Evolutionary conservation across 768 basidiomycete genomes (phyloP).

Genomic region (Jaapia argillacea): DNA sequence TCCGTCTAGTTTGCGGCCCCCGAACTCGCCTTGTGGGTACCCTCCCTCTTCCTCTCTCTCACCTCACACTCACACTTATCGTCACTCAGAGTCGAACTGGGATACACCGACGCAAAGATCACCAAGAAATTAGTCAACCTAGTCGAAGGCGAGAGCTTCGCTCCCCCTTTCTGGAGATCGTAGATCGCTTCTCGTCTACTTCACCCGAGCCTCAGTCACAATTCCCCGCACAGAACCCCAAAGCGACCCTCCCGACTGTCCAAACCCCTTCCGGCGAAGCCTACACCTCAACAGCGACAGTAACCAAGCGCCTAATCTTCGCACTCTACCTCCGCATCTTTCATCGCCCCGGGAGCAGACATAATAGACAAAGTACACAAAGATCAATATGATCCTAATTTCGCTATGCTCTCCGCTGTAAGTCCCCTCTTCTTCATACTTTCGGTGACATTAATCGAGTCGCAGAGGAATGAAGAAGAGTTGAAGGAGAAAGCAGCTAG

Average conservation of each 20-base stretch:
- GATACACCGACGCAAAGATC: conserved; percentile 25
- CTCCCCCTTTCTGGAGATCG: conserved; percentile 33
- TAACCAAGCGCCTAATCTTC: conserved; percentile 28
- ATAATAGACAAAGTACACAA: conserved; percentile 32
- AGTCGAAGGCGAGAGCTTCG: conserved; percentile 36
- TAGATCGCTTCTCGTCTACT: conserved; percentile 10
- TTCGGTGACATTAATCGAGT: background rate
- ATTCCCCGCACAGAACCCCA: conserved; percentile 28
- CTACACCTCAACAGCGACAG: conserved; percentile 30
- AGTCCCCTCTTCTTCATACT: conserved; percentile 6
- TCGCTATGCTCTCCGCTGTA: conserved; percentile 31
- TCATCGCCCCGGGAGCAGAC: conserved; percentile 24
- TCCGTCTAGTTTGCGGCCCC: conserved; percentile 32
- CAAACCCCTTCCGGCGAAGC: conserved; percentile 20
- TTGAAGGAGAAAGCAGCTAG: conserved; percentile 24
- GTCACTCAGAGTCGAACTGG: conserved; percentile 36
- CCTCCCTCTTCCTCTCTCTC: no score
- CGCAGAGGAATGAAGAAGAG: conserved; percentile 37
- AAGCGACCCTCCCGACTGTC: conserved; percentile 34
- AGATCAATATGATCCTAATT: conserved; percentile 41
- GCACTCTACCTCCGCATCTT: conserved; percentile 27
- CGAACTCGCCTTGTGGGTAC: conserved; percentile 32
- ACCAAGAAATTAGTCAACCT: conserved; percentile 30
- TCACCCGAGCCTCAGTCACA: no score
- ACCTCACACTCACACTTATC: no score